phyloP scores from a whole-genome alignment of 106 monocot species.

The Dioscorea alata region DNA sequence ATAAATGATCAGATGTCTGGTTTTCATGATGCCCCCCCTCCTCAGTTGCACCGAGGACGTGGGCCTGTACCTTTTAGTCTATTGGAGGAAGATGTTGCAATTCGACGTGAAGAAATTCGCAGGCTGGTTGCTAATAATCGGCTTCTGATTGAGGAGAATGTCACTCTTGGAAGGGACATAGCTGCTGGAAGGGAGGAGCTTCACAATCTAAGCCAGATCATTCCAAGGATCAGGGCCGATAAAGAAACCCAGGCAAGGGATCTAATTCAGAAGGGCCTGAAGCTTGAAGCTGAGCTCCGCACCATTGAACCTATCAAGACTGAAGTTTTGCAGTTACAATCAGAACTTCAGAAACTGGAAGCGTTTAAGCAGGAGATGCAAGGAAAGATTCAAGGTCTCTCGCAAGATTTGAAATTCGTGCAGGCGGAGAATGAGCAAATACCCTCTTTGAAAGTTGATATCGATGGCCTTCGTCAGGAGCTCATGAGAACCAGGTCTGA shows the following conservation, averaged over 20 bases:
- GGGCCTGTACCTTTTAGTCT: conserved; percentile 17
- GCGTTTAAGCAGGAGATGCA: conserved; percentile 30
- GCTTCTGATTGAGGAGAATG: conserved; percentile 42
- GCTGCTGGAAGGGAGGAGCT: conserved; percentile 29
- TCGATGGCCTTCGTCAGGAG: conserved; percentile 43
- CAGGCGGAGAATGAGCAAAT: conserved; percentile 46
- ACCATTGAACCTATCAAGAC: conserved; percentile 39
- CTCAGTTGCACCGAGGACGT: conserved; percentile 8
- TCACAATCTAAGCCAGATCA: conserved; percentile 27
- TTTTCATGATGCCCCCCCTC: conserved; percentile 26
- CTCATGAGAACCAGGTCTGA: conserved; percentile 32
- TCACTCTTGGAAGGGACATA: conserved; percentile 28
- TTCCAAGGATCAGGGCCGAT: conserved; percentile 43
- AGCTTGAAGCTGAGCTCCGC: conserved; percentile 47
- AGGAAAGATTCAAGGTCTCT: conserved; percentile 27
- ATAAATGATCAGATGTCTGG: conserved; percentile 13
- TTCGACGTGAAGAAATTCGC: conserved; percentile 32
- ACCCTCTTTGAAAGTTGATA: conserved; percentile 21
- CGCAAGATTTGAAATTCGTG: conserved; percentile 34
- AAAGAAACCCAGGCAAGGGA: conserved; percentile 47
- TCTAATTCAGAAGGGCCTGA: conserved; percentile 43
- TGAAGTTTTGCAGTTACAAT: conserved; percentile 29
- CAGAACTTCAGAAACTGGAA: conserved; percentile 39
- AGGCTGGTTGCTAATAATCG: conserved; percentile 40
- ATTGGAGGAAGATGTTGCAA: conserved; percentile 38